Conservation (phyloP, 2,329 filamentous ascomycete genomes). For the Trichoderma sp. region DNA sequence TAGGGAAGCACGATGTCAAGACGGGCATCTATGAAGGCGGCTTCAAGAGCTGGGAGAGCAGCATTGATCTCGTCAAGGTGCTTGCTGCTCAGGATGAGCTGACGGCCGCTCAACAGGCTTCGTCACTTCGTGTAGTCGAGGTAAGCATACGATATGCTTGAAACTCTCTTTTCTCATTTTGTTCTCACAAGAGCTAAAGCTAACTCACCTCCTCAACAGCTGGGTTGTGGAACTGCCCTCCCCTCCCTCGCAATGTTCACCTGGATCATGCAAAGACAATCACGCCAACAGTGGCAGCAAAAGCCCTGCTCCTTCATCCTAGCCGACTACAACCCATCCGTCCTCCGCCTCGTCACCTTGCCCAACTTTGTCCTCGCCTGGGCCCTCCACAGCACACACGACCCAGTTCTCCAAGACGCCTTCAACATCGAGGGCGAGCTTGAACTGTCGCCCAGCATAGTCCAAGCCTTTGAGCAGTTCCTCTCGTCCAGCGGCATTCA, state of each 20-base stretch:
- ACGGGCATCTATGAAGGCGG: constrained; percentile 83
- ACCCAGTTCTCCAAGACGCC: constrained; percentile 41
- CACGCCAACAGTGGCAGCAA: constrained; percentile 13
- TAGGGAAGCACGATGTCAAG: constrained; percentile 70
- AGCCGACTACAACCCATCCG: constrained; percentile 76
- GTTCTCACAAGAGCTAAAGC: not conserved
- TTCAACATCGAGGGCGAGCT: constrained; percentile 57
- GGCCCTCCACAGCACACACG: constrained; percentile 46
- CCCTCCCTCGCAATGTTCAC: constrained; percentile 70
- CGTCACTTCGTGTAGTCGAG: constrained; percentile 49
- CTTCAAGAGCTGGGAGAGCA: constrained; percentile 89
- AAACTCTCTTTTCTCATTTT: not conserved
- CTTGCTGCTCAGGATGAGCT: constrained; percentile 44
- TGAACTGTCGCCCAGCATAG: constrained; percentile 57
- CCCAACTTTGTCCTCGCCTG: constrained; percentile 75
- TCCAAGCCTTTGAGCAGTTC: constrained; percentile 55
- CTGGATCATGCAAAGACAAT: constrained; percentile 44
- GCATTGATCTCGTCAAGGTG: constrained; percentile 73
- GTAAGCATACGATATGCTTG: constrained; percentile 36
- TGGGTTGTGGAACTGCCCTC: constrained; percentile 75
- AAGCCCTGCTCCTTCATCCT: constrained; percentile 57
- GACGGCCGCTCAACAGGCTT: constrained; percentile 30
- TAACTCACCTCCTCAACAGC: constrained; percentile 40
- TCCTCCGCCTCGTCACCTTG: constrained; percentile 73
- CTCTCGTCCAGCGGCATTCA: constrained; percentile 51